Base-by-base conservation (phyloP, 2,329 filamentous ascomycete genomes). In the Cercospora nicotianae region DNA sequence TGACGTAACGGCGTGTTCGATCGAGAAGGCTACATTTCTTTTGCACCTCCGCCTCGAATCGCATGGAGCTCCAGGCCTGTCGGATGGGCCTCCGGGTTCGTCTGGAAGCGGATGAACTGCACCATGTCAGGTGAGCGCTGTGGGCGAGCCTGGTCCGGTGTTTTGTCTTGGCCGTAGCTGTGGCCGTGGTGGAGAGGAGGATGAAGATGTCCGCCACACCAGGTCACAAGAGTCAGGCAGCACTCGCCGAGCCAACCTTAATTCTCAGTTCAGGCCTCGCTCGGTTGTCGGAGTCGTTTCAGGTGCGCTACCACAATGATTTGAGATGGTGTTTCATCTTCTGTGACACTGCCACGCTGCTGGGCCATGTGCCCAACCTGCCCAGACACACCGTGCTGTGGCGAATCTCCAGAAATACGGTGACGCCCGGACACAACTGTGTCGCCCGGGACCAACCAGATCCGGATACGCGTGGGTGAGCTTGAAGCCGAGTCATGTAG, bases 1-100 rank as follows among this genome's bases (percentile, higher is more conserved):
- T 65, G 66, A 68, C 66, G 66, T 68, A 64, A 64, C 18, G 23
- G 30, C 20, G 45, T 16, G 16, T 64, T 42, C 51, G 60, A 63
- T 63, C 26, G 42, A 39, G 53, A 63, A 63, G 26, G 58, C 64
- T 57, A 57, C 59, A 58, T 55, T 57, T 55, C 64, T 66, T 66
- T 62, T 66, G 16, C 59, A 8, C 59, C 30, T 6, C 31, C 64
- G 18, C 26, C 10, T 36, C 61, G 65, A 67, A 53, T 67, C 60
- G 60, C 51, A 53, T 39, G 51, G 36, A 30, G 53, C 30, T 30
- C 53, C 53, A 58, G 53, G 53, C 53, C 53, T 30, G 26, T 28
- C 53, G 53, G 26, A 18, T n/a, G 16, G 10, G 18, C 53, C 26
- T 31, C 53, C 53, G 53, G 20, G 53, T 12, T 28, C 9, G 53